Evolutionary conservation across 2,329 filamentous ascomycete species (phyloP), one percentile per base, ranked within the genome.

Genomic region (Aspergillus fructus): DNA sequence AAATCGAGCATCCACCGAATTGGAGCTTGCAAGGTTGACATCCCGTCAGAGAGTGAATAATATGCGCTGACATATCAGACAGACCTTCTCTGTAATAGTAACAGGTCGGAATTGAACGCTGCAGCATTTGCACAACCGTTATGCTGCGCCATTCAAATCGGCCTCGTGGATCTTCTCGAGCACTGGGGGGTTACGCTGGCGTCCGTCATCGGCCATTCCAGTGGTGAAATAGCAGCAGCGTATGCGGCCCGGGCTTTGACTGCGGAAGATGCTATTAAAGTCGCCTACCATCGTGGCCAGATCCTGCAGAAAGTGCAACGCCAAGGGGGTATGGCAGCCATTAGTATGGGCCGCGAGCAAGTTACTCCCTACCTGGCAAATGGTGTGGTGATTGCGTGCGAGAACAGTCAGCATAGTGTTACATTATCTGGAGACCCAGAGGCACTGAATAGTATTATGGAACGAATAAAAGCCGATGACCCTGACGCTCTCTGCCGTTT

Each of bases 211-310:
- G 65, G 65, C 2, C 65, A 67, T 33, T 62, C 58, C 12, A 62
- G 56, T 47, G 65, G 64, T 1, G 65, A 66, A 19, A 59, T 67
- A 17, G 63, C 51, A 24, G 65, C 64, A 1, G 64, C 62, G 2
- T 67, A 66, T 23, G 59, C 59, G 5, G 40, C 58, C 4, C 57
- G 62, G 4, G 55, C 52, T 1, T 12, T 66, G 3, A 53, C 50
- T 0, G 52, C 56, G 5, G 17, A 33, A 0, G 57, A 59, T 5
- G 64, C 65, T 1, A 64, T 65, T 13, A 50, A 24, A 1, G 49
- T 62, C 24, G 63, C 64, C 1, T 68, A 59, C 21, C 58, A 61
- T 7, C 58, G 66, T 9, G 65, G 66, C 1, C 7, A 51, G 12
- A 58, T 9, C 11, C 24, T 34, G 9, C 24, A 17, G 9, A 34